phyloP scores from a whole-genome alignment of 352 stramenopile genomes.

The Phytophthora hybrid region DNA sequence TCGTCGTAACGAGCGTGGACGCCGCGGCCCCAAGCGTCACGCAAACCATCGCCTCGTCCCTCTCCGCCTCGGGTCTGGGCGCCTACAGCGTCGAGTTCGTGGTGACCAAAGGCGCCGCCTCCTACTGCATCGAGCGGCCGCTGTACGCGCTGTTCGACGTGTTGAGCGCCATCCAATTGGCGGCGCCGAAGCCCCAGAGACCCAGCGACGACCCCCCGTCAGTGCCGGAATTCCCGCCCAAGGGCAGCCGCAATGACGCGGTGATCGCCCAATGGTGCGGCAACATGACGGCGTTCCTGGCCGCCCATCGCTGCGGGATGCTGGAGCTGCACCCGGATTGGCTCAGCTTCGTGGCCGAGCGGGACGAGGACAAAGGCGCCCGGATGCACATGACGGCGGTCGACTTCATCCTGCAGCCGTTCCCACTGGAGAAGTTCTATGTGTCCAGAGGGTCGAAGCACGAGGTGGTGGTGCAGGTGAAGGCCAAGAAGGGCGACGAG shows the following conservation, averaged over 20 bases:
- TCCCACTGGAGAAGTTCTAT: constrained; percentile 72
- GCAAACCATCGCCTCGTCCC: constrained; percentile 48
- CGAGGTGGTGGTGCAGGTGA: constrained; percentile 58
- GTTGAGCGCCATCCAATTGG: constrained; percentile 39
- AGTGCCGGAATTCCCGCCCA: constrained; percentile 62
- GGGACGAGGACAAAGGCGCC: constrained; percentile 50
- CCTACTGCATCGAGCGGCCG: constrained; percentile 63
- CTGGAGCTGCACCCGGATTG: constrained; percentile 53
- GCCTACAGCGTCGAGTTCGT: constrained; percentile 69
- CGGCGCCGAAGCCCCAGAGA: constrained; percentile 3
- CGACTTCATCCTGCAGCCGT: constrained; percentile 86
- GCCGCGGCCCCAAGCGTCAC: constrained; percentile 42
- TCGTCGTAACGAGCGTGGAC: constrained; percentile 77
- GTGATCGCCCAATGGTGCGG: constrained; percentile 71
- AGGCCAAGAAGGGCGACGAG: constrained; percentile 35
- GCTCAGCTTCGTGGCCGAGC: constrained; percentile 66
- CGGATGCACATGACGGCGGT: constrained; percentile 82
- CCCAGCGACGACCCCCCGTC: neutral
- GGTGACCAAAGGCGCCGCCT: constrained; percentile 56
- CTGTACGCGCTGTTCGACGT: constrained; percentile 53
- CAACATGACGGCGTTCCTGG: constrained; percentile 68
- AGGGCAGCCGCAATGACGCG: constrained; percentile 56
- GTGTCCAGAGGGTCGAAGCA: constrained; percentile 57
- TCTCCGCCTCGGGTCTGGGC: constrained; percentile 44
- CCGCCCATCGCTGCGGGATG: constrained; percentile 30